Evolutionary conservation across 352 stramenopile genomes (phyloP).

Genomic region (Pythium folliculosum): DNA sequence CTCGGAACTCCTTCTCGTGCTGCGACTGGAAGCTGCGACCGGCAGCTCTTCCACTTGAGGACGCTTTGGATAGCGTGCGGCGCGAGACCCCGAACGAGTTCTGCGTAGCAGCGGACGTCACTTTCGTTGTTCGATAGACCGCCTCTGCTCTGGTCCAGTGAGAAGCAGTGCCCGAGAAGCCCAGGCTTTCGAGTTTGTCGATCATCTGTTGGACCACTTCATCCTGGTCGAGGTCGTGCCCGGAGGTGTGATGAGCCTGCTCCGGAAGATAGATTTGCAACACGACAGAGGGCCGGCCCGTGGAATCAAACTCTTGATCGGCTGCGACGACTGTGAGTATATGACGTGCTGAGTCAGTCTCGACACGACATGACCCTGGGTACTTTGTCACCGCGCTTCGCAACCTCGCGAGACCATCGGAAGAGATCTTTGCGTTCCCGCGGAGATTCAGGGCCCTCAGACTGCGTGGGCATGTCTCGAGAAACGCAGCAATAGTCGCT

Average conservation of each 20-base stretch:
- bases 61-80: conserved; percentile 4
- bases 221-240: neutral
- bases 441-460: conserved; percentile 37
- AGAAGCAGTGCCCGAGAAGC: neutral
- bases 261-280: conserved; percentile 17
- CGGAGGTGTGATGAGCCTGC: neutral
- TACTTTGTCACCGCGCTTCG: conserved; percentile 36
- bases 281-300: conserved; percentile 19
- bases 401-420: conserved; percentile 35
- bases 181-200: conserved; percentile 16
- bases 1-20: conserved; percentile 43
- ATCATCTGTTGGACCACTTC: conserved; percentile 15
- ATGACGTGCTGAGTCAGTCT: conserved; percentile 19
- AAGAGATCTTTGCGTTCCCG: conserved; percentile 38
- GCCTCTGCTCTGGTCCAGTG: conserved; percentile 9
- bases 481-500: conserved; percentile 41
- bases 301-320: conserved; percentile 24
- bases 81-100: neutral
- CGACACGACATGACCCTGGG: conserved; percentile 34
- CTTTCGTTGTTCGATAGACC: conserved; percentile 9
- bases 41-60: conserved; percentile 2
- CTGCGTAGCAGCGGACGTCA: neutral
- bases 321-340: conserved; percentile 25
- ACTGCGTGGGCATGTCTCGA: conserved; percentile 34
- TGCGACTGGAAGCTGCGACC: conserved; percentile 24